These are phyloP conservation scores for Wolfiporia cocos DNA, from an alignment of 1,284 basidiomycete species.

Conservation along the genomic window DNA sequence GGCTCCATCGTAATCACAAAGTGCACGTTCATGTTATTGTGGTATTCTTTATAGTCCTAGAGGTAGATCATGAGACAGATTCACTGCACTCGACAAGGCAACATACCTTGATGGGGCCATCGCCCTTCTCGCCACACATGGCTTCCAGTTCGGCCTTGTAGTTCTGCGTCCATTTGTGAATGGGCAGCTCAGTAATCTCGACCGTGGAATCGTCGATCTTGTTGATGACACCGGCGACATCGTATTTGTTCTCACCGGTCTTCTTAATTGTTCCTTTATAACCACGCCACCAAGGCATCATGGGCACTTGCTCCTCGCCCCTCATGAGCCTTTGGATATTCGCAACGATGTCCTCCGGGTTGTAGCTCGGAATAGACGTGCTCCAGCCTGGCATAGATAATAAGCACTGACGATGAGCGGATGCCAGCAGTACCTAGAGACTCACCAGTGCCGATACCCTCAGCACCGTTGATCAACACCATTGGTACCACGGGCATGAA, in stretches of 20 bases:
- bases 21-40: slow-evolving; percentile 90
- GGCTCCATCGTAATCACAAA: slow-evolving; percentile 83
- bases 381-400: slow-evolving; percentile 73
- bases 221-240: slow-evolving; percentile 69
- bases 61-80: not conserved
- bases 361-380: slow-evolving; percentile 90
- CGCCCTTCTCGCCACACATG: slow-evolving; percentile 72
- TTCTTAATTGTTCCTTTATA: slow-evolving; percentile 88
- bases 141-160: slow-evolving; percentile 91
- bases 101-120: slow-evolving; percentile 57
- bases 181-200: slow-evolving; percentile 94
- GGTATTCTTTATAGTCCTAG: slow-evolving; percentile 94
- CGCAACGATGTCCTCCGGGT: slow-evolving; percentile 85
- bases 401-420: not conserved
- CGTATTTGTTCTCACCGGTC: slow-evolving; percentile 82
- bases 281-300: slow-evolving; percentile 97
- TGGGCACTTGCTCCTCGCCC: slow-evolving; percentile 78
- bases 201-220: slow-evolving; percentile 87
- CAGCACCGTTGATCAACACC: slow-evolving; percentile 90
- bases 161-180: slow-evolving; percentile 91
- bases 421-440: slow-evolving; percentile 3
- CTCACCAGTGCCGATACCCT: slow-evolving; percentile 95
- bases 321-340: slow-evolving; percentile 88
- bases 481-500: slow-evolving; percentile 91
- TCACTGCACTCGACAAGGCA: not conserved